Conservation (phyloP, 768 basidiomycete species). For the Lanmaoa pseudosensibilis region DNA sequence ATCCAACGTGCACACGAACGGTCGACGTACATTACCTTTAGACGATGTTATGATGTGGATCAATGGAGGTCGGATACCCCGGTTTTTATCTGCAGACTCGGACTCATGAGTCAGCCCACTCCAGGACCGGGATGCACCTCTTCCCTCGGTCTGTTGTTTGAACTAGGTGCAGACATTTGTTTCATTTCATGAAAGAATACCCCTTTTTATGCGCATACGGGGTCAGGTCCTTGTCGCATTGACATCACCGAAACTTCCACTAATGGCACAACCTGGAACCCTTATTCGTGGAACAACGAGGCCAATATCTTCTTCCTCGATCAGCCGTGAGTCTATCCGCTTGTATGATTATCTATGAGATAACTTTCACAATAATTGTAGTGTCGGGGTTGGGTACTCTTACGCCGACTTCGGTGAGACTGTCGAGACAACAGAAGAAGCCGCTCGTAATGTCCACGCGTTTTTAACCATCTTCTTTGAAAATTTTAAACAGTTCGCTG, state of each 20-base stretch:
- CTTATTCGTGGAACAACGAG: slow-evolving; percentile 63
- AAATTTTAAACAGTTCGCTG: slow-evolving; percentile 70
- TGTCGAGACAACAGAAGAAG: slow-evolving; percentile 76
- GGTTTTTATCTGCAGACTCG: not conserved
- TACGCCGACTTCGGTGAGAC: slow-evolving; percentile 70
- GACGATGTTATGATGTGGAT: slow-evolving; percentile 76
- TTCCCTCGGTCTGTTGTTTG: slow-evolving; percentile 59
- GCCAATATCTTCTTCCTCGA: slow-evolving; percentile 73
- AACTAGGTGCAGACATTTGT: slow-evolving; percentile 40
- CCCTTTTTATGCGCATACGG: slow-evolving; percentile 30
- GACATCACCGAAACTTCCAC: slow-evolving; percentile 54
- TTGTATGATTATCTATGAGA: not conserved
- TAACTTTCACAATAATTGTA: slow-evolving; percentile 19
- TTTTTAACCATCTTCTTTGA: slow-evolving; percentile 82
- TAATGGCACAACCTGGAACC: slow-evolving; percentile 65
- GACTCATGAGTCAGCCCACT: not conserved
- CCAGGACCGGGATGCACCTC: slow-evolving; percentile 59
- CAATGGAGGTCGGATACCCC: slow-evolving; percentile 51
- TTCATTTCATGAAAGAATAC: slow-evolving; percentile 4
- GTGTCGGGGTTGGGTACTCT: slow-evolving; percentile 70
- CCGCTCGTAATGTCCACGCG: slow-evolving; percentile 70
- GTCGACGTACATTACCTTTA: slow-evolving; percentile 5
- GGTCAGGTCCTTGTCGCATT: slow-evolving; percentile 58
- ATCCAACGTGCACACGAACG: not conserved
- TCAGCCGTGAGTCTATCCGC: slow-evolving; percentile 45